Evolutionary conservation across 2,329 filamentous ascomycete species (phyloP), one percentile per base, ranked within the genome.

Genomic region (Juglanconis juglandina): DNA sequence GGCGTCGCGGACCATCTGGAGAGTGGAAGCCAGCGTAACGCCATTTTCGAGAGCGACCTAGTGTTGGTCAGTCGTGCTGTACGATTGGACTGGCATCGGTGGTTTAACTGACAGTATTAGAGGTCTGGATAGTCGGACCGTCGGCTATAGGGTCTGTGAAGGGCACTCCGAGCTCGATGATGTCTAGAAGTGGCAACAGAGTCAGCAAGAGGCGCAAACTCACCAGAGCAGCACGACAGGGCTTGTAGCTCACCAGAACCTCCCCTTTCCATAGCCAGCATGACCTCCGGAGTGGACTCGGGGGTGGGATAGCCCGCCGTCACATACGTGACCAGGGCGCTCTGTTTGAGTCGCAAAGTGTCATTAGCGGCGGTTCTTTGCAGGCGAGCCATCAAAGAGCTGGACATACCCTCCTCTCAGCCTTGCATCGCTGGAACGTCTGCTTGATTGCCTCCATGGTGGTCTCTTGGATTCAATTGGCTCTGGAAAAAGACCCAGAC

Each of bases 141-240:
- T 99, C 95, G 68, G 94, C 95, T 76, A 98, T 98, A 61, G 95
- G 95, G 74, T 99, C 95, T 70, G 94, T 97, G 79, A 99, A 99
- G 56, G 95, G 95, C 59, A 96, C 87, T 65, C 94, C 95, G 67
- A 99, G 87, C 76, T 99, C 95, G 70, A 99, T 96, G 63, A 99
- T 81, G 75, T 99, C 95, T 92, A 67, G 41, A 24, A 33, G 55
- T 51, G 17, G 54, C 50, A 49, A 53, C 51, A 14, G 56, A 61
- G 37, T 56, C n/a, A 54, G 54, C 39, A 24, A 34, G 32, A 32
- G 39, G n/a, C 46, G 32, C 53, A 14, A 47, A 34, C 1, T 32
- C 30, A 5, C 4, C 13, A 30, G 24, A 11, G 10, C 10, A 41
- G 44, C 14, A 41, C 39, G 7, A 6, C 30, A 30, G 24, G 61